phyloP scores from a whole-genome alignment of 2,329 filamentous ascomycete species.

The Clonostachys sp. region DNA sequence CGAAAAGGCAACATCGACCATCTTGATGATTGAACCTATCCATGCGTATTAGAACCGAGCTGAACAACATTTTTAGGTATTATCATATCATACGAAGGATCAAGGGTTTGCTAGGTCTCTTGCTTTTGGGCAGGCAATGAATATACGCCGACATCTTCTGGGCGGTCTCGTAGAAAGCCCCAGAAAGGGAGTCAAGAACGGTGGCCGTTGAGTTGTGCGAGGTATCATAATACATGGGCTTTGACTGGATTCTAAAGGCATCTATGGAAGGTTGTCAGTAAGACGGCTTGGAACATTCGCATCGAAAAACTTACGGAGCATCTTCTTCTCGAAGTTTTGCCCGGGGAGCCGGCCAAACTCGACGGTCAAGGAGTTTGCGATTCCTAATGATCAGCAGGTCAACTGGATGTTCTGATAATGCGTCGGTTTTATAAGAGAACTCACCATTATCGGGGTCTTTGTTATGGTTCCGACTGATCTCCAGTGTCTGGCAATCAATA shows the following conservation, averaged over 20 bases:
- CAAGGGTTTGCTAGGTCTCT: conserved; percentile 54
- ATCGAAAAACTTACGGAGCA: conserved; percentile 50
- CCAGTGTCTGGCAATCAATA: conserved; percentile 71
- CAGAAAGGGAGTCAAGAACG: conserved; percentile 69
- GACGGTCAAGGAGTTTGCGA: conserved; percentile 73
- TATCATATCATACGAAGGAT: conserved; percentile 51
- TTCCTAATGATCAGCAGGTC: conserved; percentile 9
- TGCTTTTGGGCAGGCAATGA: conserved; percentile 49
- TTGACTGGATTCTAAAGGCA: conserved; percentile 79
- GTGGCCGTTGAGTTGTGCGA: conserved; percentile 66
- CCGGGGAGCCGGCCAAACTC: conserved; percentile 71
- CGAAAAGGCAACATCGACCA: conserved; percentile 59
- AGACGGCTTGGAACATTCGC: neutral
- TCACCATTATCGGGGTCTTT: conserved; percentile 29
- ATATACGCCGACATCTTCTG: conserved; percentile 66
- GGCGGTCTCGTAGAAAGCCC: conserved; percentile 73
- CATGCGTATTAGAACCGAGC: neutral
- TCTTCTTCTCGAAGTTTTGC: conserved; percentile 74
- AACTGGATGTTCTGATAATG: no score
- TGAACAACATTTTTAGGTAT: no score
- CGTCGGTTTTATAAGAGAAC: no score
- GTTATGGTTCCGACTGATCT: conserved; percentile 40
- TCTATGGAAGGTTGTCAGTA: conserved; percentile 24
- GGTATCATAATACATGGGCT: conserved; percentile 79
- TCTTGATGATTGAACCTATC: conserved; percentile 58